Evolutionary conservation across 1,139 yeast genomes (phyloP), one percentile per base, ranked within the genome.

Genomic region (Diutina ranongensis): DNA sequence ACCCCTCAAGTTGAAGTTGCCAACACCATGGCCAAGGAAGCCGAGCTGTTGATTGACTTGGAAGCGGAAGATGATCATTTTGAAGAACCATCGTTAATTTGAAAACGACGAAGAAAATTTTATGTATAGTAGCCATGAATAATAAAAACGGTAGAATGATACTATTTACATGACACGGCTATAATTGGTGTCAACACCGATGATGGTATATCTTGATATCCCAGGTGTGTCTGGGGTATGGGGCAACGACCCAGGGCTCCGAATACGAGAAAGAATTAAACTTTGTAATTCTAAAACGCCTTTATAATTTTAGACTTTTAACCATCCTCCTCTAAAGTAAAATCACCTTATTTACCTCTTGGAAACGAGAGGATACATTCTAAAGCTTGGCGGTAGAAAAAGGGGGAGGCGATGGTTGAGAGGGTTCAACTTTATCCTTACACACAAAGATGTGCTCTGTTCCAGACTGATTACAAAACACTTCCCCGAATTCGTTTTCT

Each of bases 351-450:
- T 5, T 25, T 10, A 25, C 28, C 28, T 25, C 28, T 7, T 7
- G 9, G 5, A 25, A 10, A 25, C 28, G 9, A 25, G 5, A 25
- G 10, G 28, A 10, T 5, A 25, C 10, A 25, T 5, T 25, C 28
- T 22, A 35, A 13, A 35, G 28, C 28, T 35, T 35, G 9, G 40
- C 40, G 9, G 28, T 22, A 18, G 12, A 18, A 21, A 21, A 21
- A 7, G 40, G 40, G 4, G 5, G 10, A 13, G 40, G 40, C 12
- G 22, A 18, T 13, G 40, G 25, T 5, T 21, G 18, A 2, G 40
- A 59, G 61, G 65, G n/a, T 59, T 57, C 40, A 88, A 62, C 48
- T 94, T 65, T 3, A 62, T 58, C 48, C 80, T 80, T 19, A 88
- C 66, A 8, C 75, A 59, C 21, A 55, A 60, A 54, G 86, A 83